Percentiles rank a stretch among this genome's conserved stretches.
Evolutionary conservation across 2,329 filamentous ascomycete species (phyloP).

Genomic region (Zarea fungicola): DNA sequence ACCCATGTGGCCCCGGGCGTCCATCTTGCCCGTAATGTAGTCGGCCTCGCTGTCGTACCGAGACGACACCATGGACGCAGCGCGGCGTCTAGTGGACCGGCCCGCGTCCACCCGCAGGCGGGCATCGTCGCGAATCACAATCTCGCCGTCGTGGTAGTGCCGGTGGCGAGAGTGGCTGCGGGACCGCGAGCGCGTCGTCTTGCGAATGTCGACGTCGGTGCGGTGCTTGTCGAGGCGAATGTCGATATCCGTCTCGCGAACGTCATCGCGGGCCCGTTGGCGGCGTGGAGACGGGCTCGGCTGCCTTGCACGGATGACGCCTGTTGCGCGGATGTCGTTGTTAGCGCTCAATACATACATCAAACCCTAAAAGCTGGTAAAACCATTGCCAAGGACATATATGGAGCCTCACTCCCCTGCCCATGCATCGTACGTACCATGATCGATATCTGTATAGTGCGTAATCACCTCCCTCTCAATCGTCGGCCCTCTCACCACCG

Average conservation of each 20-base stretch:
- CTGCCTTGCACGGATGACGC: constrained; percentile 38
- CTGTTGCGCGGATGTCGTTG: no score
- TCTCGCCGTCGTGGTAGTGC: constrained; percentile 36
- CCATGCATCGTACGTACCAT: constrained; percentile 68
- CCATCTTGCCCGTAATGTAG: constrained; percentile 52
- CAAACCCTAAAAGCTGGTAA: no score
- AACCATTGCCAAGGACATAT: no score
- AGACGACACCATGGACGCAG: constrained; percentile 44
- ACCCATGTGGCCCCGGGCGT: constrained; percentile 59
- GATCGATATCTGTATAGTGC: constrained; percentile 80
- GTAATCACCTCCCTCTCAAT: constrained; percentile 88
- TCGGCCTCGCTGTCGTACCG: constrained; percentile 46
- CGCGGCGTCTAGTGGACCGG: constrained; percentile 41
- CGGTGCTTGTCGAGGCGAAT: constrained; percentile 50
- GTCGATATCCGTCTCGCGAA: constrained; percentile 57
- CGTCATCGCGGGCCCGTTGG: constrained; percentile 36
- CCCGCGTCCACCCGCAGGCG: constrained; percentile 41
- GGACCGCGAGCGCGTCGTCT: constrained; percentile 31
- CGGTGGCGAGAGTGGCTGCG: constrained; percentile 36
- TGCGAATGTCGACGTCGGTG: constrained; percentile 54
- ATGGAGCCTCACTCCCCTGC: no score
- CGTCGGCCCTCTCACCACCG: constrained; percentile 67
- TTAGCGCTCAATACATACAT: no score
- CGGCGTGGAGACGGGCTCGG: constrained; percentile 46
- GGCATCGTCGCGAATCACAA: constrained; percentile 55